Conservation (phyloP, 495 filamentous ascomycete species). For the Elasticomyces elasticus region DNA sequence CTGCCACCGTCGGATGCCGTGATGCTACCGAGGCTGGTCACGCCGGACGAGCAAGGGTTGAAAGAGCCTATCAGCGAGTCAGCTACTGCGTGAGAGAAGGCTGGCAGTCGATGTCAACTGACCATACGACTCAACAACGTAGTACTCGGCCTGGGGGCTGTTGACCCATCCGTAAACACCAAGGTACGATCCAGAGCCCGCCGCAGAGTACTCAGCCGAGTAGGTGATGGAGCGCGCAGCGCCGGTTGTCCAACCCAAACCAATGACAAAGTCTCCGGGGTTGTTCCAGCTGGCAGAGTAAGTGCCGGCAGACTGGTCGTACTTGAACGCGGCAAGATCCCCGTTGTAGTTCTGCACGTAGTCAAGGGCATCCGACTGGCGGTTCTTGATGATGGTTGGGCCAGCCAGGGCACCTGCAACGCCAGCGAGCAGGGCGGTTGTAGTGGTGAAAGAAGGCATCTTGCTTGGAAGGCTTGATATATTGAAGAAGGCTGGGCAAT, state of each 20-base stretch:
- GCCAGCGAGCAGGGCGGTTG: constrained; percentile 4
- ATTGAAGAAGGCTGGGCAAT: too few relatives aligned
- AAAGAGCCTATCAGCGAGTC: constrained; percentile 26
- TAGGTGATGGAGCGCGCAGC: constrained; percentile 28
- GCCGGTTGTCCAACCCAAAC: constrained; percentile 1
- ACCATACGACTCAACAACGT: constrained; percentile 8
- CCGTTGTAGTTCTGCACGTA: constrained; percentile 12
- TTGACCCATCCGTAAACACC: constrained; percentile 14
- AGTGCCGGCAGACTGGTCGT: constrained; percentile 1
- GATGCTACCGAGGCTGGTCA: constrained; percentile 35
- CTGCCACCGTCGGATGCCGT: constrained; percentile 9
- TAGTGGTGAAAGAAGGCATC: neutral
- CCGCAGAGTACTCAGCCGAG: constrained; percentile 42
- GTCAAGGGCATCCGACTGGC: neutral
- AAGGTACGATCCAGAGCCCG: constrained; percentile 42
- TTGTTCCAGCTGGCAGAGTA: constrained; percentile 6
- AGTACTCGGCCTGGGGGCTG: constrained; percentile 16
- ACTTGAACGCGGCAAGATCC: constrained; percentile 5
- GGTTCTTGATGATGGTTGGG: neutral
- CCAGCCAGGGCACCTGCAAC: neutral
- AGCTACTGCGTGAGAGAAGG: neutral
- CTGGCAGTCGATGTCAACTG: neutral
- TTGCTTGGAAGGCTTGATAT: neutral
- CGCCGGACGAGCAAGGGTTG: constrained; percentile 42
- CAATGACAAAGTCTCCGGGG: constrained; percentile 5